Conservation (phyloP, 176 grass and related monocot genomes). For the Musa itinerans region DNA sequence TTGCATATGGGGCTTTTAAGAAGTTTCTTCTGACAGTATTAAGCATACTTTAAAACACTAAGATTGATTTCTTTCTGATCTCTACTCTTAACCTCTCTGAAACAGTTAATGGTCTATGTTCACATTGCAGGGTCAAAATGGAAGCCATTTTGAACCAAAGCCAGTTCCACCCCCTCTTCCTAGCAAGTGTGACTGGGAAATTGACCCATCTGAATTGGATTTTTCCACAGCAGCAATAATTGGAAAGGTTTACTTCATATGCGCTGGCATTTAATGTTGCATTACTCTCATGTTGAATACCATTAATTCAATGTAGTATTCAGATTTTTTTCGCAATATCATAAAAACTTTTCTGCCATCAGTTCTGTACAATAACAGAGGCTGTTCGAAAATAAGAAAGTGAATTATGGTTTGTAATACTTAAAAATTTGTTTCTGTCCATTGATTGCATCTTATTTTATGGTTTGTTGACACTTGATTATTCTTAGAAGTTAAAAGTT, state of each 20-base stretch:
- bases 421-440: too few species aligned
- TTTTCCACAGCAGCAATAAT: conserved; percentile 60
- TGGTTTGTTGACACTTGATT: too few species aligned
- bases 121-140: conserved; percentile 75
- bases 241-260: conserved; percentile 60
- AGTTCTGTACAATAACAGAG: background rate
- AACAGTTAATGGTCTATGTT: background rate
- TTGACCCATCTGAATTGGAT: conserved; percentile 86
- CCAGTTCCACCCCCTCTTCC: conserved; percentile 89
- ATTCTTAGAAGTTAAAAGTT: too few species aligned
- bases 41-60: background rate
- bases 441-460: too few species aligned
- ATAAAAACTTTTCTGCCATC: background rate
- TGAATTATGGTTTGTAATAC: background rate
- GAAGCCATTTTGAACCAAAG: conserved; percentile 98
- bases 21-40: background rate
- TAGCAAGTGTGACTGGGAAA: conserved; percentile 99
- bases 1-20: background rate
- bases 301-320: background rate
- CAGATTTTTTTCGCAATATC: background rate
- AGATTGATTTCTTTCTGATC: background rate
- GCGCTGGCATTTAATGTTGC: background rate
- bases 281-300: background rate
- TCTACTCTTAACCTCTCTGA: background rate
- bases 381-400: background rate